Evolutionary conservation across 176 grass and related monocot genomes (phyloP), one percentile per base, ranked within the genome.

Genomic region (Bromus sterilis): DNA sequence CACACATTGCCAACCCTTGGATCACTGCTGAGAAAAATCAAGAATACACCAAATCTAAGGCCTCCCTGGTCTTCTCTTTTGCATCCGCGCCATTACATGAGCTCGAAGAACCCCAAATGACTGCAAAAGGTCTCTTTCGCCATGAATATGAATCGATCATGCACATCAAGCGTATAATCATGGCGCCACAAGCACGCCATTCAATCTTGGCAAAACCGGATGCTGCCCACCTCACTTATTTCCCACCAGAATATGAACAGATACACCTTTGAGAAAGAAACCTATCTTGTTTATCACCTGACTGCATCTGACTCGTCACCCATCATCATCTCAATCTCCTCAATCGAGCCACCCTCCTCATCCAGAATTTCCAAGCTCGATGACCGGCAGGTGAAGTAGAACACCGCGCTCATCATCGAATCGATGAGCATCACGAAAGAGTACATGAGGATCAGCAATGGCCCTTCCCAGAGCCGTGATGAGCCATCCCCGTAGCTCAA

Each of bases 301-400:
- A 85, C 24, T n/a, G 23, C 44, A 58, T 79, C 83, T 57, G 78
- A 72, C 20, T 72, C 64, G 32, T 35, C 56, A 89, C 44, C 64
- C 16, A 70, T 12, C 71, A 85, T 85, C 87, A 85, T 82, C 82
- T 89, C 82, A 82, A 89, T 72, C 72, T 89, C 87, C 43, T 81
- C 87, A 24, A 46, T 43, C 0, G 35, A 64, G 64, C 70, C 53
- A n/a, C 15, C 77, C 30, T 90, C 81, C 49, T 76, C 90, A 4
- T 73, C 78, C 49, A 85, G 73, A 28, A 89, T 29, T 56, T 91
- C 86, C 46, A 93, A 73, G 64, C 75, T 88, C 3, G 60, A 89
- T 36, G 93, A 98, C 32, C 90, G 78, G 75, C 96, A 98, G 66
- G 90, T 98, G 87, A 98, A 98, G 86, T 98, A 98, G 85, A 98